phyloP scores from a whole-genome alignment of 805 yeast species.

The Kodamaea nitidulidarum region DNA sequence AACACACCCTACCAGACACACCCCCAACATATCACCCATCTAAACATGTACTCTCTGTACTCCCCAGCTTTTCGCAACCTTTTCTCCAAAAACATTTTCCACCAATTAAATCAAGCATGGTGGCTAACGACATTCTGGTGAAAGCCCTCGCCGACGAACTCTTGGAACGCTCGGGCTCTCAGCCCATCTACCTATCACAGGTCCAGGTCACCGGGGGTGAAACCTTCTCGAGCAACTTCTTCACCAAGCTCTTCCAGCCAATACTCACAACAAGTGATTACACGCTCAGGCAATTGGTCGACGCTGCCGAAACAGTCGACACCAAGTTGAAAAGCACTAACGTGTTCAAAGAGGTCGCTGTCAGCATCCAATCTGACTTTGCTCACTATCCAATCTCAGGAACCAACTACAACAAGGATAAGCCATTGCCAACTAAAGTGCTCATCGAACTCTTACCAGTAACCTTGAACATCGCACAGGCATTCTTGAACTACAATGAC shows the following conservation, averaged over 20 bases:
- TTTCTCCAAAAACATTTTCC: too few species aligned
- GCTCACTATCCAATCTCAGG: conserved; percentile 26
- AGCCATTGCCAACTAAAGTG: conserved; percentile 45
- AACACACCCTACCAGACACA: too few species aligned
- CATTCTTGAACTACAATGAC: conserved; percentile 32
- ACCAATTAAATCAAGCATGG: conserved; percentile 8
- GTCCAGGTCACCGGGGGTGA: conserved; percentile 43
- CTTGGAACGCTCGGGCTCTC: conserved; percentile 26
- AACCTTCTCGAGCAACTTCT: conserved; percentile 43
- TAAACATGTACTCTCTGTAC: too few species aligned
- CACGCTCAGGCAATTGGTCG: conserved; percentile 40
- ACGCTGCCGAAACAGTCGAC: conserved; percentile 28
- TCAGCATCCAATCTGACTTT: conserved; percentile 37
- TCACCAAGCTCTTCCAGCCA: conserved; percentile 43
- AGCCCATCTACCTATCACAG: conserved; percentile 32
- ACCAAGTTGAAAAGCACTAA: conserved; percentile 40
- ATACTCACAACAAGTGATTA: conserved; percentile 38
- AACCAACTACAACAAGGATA: conserved; percentile 32
- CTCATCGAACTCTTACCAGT: conserved; percentile 36
- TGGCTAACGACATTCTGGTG: conserved; percentile 9
- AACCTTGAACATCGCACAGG: conserved; percentile 34
- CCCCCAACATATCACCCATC: too few species aligned
- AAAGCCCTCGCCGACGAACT: conserved; percentile 25
- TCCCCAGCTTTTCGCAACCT: too few species aligned
- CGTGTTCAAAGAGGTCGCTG: conserved; percentile 38